Evolutionary conservation across 2,329 filamentous ascomycete genomes (phyloP), one percentile per base, ranked within the genome.

Genomic region (Helminthosporium solani): DNA sequence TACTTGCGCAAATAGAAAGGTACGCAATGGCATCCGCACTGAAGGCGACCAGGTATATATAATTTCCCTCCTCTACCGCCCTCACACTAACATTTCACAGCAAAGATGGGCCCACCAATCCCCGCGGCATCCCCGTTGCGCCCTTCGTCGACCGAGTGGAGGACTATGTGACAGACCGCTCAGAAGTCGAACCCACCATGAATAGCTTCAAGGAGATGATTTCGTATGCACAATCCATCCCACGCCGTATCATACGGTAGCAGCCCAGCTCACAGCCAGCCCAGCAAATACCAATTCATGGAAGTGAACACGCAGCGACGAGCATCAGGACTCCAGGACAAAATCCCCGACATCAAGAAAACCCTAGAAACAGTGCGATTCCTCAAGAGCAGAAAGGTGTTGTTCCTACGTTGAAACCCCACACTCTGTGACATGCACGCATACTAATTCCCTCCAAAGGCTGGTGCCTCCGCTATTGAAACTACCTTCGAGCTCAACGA

Each of bases 211-310:
- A 92, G 68, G 89, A 95, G 76, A 94, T 95, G 88, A 95, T 95
- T 57, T 89, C 88, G 88, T 94, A 79, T 44, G 75, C 62, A 42
- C 23, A 27, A 15, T 15, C 23, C 37, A 16, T 12, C 31, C 18
- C 23, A 25, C 11, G 14, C 28, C 28, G n/a, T n/a, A n/a, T n/a
- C 7, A 27, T 7, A 11, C n/a, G 12, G 2, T 34, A 19, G 12
- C 23, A 16, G n/a, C 21, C 20, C 16, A 2, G 23, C 59, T 63
- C 28, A 61, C 51, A 42, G 16, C 3, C 2, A 36, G 16, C 14
- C n/a, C 46, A 95, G 90, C 60, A 99, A 99, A 80, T 99, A 99
- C 76, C 94, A 97, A 72, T 99, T 97, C 75, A 99, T 99, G 94
- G 90, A 97, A 75, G 78, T 87, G 68, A 97, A 96, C 72, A 88